These are phyloP conservation scores for Exsudoporus frostii DNA, from an alignment of 768 basidiomycete species.

Conservation along the genomic window DNA sequence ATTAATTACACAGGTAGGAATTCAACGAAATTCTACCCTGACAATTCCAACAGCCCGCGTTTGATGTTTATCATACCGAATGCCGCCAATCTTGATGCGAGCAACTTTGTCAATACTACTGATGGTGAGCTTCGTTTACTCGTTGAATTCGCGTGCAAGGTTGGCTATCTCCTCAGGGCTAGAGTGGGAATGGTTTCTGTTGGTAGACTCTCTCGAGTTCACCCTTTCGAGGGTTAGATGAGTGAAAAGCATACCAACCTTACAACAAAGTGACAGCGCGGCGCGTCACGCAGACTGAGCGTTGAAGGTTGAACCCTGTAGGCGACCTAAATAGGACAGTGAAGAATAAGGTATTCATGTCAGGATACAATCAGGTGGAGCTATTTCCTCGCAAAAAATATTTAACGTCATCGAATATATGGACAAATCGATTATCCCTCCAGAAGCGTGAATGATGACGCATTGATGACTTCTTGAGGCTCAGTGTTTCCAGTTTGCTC, in stretches of 20 bases:
- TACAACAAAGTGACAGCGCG: slow-evolving; percentile 35
- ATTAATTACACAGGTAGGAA: background rate
- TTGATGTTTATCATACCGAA: slow-evolving; percentile 2
- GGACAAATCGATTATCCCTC: slow-evolving; percentile 37
- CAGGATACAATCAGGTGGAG: slow-evolving; percentile 31
- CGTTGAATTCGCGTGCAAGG: slow-evolving; percentile 7
- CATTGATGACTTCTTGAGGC: slow-evolving; percentile 31
- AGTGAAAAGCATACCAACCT: slow-evolving; percentile 21
- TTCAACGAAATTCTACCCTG: background rate
- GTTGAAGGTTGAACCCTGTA: too few species aligned
- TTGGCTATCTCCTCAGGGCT: slow-evolving; percentile 1
- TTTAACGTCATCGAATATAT: slow-evolving; percentile 27
- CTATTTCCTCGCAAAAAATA: slow-evolving; percentile 32
- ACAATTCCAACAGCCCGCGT: slow-evolving; percentile 2
- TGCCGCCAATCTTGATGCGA: background rate
- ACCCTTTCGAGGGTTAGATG: background rate
- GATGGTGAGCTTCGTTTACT: slow-evolving; percentile 6
- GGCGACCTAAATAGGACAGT: slow-evolving; percentile 31
- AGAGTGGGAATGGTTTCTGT: slow-evolving; percentile 3
- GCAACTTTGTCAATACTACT: background rate
- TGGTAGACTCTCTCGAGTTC: background rate
- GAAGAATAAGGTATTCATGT: too few species aligned
- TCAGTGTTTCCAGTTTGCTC: slow-evolving; percentile 11
- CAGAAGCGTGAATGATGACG: slow-evolving; percentile 44
- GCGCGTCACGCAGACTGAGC: slow-evolving; percentile 45